A percentile compares a stretch with the other conserved stretches of the same genome.
Conservation (phyloP, 2,329 filamentous ascomycete species). For the Aspergillus clavatus region DNA sequence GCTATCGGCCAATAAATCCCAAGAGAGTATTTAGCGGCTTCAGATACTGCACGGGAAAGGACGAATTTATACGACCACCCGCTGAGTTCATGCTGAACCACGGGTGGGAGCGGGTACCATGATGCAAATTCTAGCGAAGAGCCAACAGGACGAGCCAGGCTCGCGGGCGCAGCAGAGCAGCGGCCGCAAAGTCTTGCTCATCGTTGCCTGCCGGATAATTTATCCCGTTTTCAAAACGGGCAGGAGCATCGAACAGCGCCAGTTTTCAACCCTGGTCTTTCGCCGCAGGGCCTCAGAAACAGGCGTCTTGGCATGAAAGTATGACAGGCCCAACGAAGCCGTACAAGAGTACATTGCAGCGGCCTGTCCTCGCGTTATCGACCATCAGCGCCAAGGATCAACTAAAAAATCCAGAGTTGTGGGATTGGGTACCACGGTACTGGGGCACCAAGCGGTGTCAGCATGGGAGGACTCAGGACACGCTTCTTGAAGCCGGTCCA, state of each 20-base stretch:
- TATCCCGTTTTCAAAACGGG: too few relatives aligned
- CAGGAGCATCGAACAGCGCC: not conserved
- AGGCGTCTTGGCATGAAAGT: not conserved
- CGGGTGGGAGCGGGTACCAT: conserved; percentile 32
- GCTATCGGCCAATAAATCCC: not conserved
- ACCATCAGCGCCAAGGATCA: not conserved
- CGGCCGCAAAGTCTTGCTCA: not conserved
- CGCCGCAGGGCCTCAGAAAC: not conserved
- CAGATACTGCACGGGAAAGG: not conserved
- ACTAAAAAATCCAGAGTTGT: not conserved
- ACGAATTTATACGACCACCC: not conserved
- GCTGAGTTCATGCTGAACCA: conserved; percentile 33
- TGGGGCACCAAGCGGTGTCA: not conserved
- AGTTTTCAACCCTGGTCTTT: not conserved
- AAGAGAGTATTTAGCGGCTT: conserved; percentile 1
- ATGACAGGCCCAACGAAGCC: not conserved
- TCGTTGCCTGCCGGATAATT: too few relatives aligned
- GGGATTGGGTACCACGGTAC: not conserved
- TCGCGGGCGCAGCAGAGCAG: not conserved
- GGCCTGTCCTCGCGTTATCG: not conserved
- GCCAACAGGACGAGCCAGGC: conserved; percentile 2
- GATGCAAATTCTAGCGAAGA: conserved; percentile 18
- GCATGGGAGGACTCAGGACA: not conserved
- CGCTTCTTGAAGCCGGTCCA: too few relatives aligned
- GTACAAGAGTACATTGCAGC: not conserved